Evolutionary conservation across 108 stramenopile genomes (phyloP).

Genomic region (Mediolabrus comicus): DNA sequence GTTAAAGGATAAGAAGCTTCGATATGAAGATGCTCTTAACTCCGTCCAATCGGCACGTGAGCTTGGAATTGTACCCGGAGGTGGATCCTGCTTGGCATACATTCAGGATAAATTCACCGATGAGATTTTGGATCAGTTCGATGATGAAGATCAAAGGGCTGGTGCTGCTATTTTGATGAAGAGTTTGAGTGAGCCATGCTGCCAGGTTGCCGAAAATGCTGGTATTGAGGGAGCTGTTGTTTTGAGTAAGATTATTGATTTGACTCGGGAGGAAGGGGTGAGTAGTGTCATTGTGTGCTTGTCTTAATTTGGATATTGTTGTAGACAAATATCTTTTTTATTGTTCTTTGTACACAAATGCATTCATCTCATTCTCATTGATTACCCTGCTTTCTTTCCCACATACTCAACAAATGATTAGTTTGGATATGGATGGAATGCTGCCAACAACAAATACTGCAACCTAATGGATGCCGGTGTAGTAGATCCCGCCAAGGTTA

Average conservation of each 20-base stretch:
- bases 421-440: slow-evolving; percentile 95
- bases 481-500: slow-evolving; percentile 96
- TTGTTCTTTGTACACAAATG: not conserved
- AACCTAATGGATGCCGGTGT: slow-evolving; percentile 88
- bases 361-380: slow-evolving; percentile 1
- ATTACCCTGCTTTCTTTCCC: not conserved
- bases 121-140: slow-evolving; percentile 78
- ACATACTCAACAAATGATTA: slow-evolving; percentile 22
- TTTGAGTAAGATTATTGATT: slow-evolving; percentile 82
- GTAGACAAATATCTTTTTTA: not conserved
- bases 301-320: not conserved
- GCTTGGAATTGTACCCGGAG: slow-evolving; percentile 96
- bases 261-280: slow-evolving; percentile 81
- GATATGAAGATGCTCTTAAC: slow-evolving; percentile 97
- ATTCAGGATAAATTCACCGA: slow-evolving; percentile 66
- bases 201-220: slow-evolving; percentile 94
- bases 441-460: slow-evolving; percentile 81
- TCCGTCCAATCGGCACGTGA: slow-evolving; percentile 90
- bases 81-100: slow-evolving; percentile 89
- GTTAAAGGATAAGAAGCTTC: slow-evolving; percentile 97
- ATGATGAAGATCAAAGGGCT: slow-evolving; percentile 85
- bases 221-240: slow-evolving; percentile 97
- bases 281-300: slow-evolving; percentile 23
- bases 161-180: slow-evolving; percentile 89
- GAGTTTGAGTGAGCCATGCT: slow-evolving; percentile 83